Conservation (phyloP, 441 rosid species). For the Lepidium campestre region DNA sequence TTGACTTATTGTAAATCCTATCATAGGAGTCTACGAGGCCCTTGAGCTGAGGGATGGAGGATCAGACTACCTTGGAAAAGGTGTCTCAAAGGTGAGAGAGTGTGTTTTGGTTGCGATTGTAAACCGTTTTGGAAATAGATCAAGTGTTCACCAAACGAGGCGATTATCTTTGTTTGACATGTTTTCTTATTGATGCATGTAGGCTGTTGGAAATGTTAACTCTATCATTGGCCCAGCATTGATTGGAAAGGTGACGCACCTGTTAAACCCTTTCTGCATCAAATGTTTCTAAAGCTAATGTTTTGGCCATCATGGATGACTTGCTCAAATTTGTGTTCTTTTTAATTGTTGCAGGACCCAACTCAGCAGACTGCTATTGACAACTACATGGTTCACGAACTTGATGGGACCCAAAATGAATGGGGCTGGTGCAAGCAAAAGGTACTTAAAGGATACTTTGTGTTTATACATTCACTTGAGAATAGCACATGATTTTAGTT, state of each 20-base stretch:
- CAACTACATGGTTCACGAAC: slow-evolving; percentile 85
- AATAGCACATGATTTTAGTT: background rate
- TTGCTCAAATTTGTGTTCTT: no score
- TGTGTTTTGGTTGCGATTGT: no score
- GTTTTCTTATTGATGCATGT: background rate
- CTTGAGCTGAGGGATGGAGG: slow-evolving; percentile 97
- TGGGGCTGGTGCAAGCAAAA: slow-evolving; percentile 99
- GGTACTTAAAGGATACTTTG: slow-evolving; percentile 32
- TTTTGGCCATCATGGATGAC: no score
- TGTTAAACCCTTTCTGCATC: no score
- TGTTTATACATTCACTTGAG: background rate
- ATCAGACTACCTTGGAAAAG: slow-evolving; percentile 91
- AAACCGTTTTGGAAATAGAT: no score
- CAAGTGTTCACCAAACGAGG: no score
- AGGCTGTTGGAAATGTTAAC: slow-evolving; percentile 93
- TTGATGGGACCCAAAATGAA: slow-evolving; percentile 91
- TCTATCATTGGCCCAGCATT: slow-evolving; percentile 81
- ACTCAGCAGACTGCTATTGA: slow-evolving; percentile 79
- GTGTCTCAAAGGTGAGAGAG: slow-evolving; percentile 88
- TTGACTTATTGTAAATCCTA: no score
- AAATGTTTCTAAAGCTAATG: no score
- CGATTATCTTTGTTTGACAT: no score
- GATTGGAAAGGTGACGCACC: slow-evolving; percentile 96
- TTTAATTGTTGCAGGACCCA: slow-evolving; percentile 81
- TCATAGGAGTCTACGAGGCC: slow-evolving; percentile 89